Percentiles rank a stretch among this genome's conserved stretches.
Conservation (phyloP, 1,139 yeast genomes). For the Yamadazyma membranifaciens region DNA sequence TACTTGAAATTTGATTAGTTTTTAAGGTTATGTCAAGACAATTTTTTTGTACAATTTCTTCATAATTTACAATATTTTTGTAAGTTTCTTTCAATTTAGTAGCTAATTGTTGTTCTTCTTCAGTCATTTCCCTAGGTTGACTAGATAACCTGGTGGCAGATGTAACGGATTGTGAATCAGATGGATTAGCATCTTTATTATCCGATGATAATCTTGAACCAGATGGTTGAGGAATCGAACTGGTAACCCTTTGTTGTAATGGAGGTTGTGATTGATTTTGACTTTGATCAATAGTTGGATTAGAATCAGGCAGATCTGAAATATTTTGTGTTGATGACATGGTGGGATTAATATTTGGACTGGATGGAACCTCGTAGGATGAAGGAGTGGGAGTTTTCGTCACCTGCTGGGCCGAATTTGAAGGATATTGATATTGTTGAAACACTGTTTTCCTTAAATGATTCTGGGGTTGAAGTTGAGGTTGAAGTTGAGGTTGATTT, state of each 20-base stretch:
- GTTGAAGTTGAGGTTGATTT: conserved; percentile 7
- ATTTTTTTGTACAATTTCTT: conserved; percentile 67
- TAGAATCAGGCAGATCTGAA: conserved; percentile 45
- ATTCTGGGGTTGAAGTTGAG: conserved; percentile 7
- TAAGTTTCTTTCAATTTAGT: conserved; percentile 72
- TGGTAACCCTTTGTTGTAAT: not conserved
- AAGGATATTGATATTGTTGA: conserved; percentile 12
- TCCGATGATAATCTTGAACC: conserved; percentile 4
- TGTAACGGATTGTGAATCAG: not conserved
- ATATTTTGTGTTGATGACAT: conserved; percentile 30
- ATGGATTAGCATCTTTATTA: conserved; percentile 2
- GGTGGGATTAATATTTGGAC: conserved; percentile 34
- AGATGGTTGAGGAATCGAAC: conserved; percentile 2
- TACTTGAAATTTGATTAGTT: conserved; percentile 45
- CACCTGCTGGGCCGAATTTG: conserved; percentile 4
- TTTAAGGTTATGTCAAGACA: conserved; percentile 55
- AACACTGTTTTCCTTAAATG: conserved; percentile 14
- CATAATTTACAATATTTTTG: conserved; percentile 63
- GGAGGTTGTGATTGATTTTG: not conserved
- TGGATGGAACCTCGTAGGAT: conserved; percentile 42
- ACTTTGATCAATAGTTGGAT: conserved; percentile 14
- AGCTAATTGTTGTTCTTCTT: conserved; percentile 70
- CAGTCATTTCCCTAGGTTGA: conserved; percentile 42
- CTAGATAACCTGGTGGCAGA: not conserved
- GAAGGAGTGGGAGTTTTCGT: conserved; percentile 45